Conservation (phyloP, 306 rosid species). For the Glycine tomentella region DNA sequence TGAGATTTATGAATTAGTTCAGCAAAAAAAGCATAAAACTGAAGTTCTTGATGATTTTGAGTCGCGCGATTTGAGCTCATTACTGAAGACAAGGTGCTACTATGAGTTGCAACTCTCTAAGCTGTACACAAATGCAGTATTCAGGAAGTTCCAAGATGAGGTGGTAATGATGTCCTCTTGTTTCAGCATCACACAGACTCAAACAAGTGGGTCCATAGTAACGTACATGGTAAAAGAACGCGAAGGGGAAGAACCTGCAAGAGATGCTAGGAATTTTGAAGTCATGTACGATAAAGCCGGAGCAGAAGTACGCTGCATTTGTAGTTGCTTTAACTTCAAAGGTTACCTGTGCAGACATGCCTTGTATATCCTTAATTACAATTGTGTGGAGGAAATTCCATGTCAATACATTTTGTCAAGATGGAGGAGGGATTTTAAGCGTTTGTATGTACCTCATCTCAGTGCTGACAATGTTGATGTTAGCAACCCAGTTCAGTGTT, state of each 20-base stretch:
- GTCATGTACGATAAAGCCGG: conserved; percentile 82
- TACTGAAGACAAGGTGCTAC: conserved; percentile 67
- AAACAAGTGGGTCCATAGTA: conserved; percentile 64
- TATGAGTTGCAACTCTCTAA: conserved; percentile 91
- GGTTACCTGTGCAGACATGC: conserved; percentile 95
- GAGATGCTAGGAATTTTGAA: conserved; percentile 64
- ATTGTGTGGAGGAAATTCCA: conserved; percentile 88
- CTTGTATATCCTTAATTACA: conserved; percentile 75
- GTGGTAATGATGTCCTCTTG: conserved; percentile 77
- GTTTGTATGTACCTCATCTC: conserved; percentile 75
- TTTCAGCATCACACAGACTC: conserved; percentile 67
- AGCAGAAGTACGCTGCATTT: conserved; percentile 79
- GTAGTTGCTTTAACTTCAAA: conserved; percentile 87
- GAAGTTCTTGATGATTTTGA: conserved; percentile 80
- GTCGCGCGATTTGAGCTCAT: conserved; percentile 65
- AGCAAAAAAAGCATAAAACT: conserved; percentile 60
- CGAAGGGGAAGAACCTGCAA: conserved; percentile 61
- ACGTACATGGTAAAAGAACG: conserved; percentile 79
- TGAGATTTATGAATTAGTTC: conserved; percentile 60
- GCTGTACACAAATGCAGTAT: conserved; percentile 71
- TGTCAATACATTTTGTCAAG: conserved; percentile 79
- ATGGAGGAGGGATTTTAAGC: conserved; percentile 93
- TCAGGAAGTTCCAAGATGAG: conserved; percentile 86
- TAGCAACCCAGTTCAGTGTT: conserved; percentile 92
- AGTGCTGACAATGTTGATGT: conserved; percentile 74